Base-by-base conservation (phyloP, 257 asterid species). In the Fraxinus anomala region DNA sequence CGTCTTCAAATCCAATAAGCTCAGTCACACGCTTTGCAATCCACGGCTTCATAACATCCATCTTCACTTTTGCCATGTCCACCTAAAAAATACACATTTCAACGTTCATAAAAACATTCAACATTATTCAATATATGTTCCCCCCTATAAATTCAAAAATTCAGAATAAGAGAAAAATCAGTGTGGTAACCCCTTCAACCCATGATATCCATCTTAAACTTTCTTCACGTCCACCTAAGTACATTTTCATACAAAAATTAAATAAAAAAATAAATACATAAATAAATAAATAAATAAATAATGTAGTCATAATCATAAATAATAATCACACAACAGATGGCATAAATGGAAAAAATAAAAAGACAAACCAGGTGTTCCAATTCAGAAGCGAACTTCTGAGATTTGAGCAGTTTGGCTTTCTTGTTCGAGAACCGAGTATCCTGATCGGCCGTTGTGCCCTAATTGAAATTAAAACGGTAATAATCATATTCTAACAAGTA, bases 401-500 rank as follows among this genome's bases (percentile, higher is more conserved):
- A 93, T 88, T 96, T 93, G 68, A 96, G 74, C n/a, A 96, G 90
- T 85, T 93, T 96, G n/a, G 97, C 97, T 86, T 96, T 97, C 91
- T 96, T 96, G 91, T 96, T 96, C 82, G 99, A 96, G 89, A 96
- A 96, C 34, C 99, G 91, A 73, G 99, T 93, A 81, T 96, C 99
- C 87, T 96, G 99, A 77, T 90, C 97, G 59, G 98, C 97, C 31
- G 97, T 92, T 47, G 99, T 96, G 82, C 99, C 99, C 99, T 96
- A 81, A 54, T 70, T 67, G 79, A n/a, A 79, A 78, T 6, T 11
- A 56, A 81, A 33, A 72, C 16, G 40, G 21, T 40, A 47, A 13
- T 1, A 80, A 23, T 4, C 37, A 34, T 26, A 33, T 61, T 47
- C 75, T 54, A 37, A 37, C 11, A 37, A 37, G 11, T 37, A 37